phyloP scores from a whole-genome alignment of 257 asterid genomes.

The Mitragyna speciosa region DNA sequence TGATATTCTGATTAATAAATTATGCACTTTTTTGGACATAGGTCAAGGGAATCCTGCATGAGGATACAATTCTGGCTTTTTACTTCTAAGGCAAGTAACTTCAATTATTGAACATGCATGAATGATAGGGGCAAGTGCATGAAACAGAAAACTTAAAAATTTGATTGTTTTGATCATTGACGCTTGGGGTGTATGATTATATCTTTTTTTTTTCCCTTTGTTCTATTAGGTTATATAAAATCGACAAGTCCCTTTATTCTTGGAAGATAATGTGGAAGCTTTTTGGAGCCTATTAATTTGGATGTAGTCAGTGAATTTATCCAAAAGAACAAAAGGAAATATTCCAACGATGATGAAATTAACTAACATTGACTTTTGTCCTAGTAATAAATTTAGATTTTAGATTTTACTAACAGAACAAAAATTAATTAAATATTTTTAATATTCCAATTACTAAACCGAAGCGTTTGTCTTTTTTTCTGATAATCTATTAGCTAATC shows the following conservation, averaged over 20 bases:
- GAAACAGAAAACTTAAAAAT: neutral
- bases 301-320: neutral
- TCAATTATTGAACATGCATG: conserved; percentile 19
- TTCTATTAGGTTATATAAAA: neutral
- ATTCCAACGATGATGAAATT: neutral
- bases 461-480: neutral
- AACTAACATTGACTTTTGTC: conserved; percentile 10
- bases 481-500: neutral
- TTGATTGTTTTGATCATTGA: neutral
- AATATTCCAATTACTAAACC: neutral
- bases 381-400: neutral
- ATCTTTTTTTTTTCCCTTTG: neutral
- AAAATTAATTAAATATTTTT: neutral
- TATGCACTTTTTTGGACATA: neutral
- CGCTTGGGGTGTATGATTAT: neutral
- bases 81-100: conserved; percentile 29
- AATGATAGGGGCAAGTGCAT: conserved; percentile 10
- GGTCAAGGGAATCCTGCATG: conserved; percentile 17
- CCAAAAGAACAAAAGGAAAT: neutral
- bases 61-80: neutral
- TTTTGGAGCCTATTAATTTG: neutral
- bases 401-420: neutral
- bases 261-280: conserved; percentile 17
- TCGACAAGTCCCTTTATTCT: neutral
- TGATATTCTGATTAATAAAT: neutral